Evolutionary conservation across 1,284 basidiomycete species (phyloP), one percentile per base, ranked within the genome.

Genomic region (Melampsora larici-populina): DNA sequence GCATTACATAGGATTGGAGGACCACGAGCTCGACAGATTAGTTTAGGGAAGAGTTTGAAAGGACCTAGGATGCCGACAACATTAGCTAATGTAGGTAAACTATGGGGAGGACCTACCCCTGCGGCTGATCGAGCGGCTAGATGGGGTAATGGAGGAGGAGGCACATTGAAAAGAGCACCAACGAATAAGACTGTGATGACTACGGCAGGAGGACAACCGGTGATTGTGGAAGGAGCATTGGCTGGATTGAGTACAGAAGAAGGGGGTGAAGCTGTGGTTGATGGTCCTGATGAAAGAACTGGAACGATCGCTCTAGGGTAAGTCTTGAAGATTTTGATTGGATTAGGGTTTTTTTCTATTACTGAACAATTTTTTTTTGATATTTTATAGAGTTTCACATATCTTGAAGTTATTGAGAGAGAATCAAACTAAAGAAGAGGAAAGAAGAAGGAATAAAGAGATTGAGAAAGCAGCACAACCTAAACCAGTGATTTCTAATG

Each of bases 361-460:
- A 1, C 5, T 66, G 64, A 66, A 17, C 7, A 31, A 43, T n/a
- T 18, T 9, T 43, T 43, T 66, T 43, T 67, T 67, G 29, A 18
- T 7, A 9, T 72, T 21, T 8, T 29, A n/a, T n/a, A 78, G 75
- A n/a, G 60, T 78, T 29, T 78, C 75, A 2, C 75, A 78, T 63
- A 78, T 78, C 46, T 70, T 78, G 60, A 70, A 66, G 40, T 70
- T 78, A 33, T 78, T 78, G 62, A 49, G 75, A 64, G 75, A 78
- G 36, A 78, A 78, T 70, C n/a, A 66, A 26, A 67, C 69, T 26
- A 78, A 78, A 48, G 75, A 78, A 33, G 75, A 78, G n/a, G 58
- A 64, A 26, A 55, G 75, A n/a, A 55, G 75, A 21, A 66, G 69
- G 62, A 63, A 78, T 33, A 78, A 78, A 29, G 75, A 63, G 31